phyloP scores from a whole-genome alignment of 768 basidiomycete species.

The Mycena floridula region DNA sequence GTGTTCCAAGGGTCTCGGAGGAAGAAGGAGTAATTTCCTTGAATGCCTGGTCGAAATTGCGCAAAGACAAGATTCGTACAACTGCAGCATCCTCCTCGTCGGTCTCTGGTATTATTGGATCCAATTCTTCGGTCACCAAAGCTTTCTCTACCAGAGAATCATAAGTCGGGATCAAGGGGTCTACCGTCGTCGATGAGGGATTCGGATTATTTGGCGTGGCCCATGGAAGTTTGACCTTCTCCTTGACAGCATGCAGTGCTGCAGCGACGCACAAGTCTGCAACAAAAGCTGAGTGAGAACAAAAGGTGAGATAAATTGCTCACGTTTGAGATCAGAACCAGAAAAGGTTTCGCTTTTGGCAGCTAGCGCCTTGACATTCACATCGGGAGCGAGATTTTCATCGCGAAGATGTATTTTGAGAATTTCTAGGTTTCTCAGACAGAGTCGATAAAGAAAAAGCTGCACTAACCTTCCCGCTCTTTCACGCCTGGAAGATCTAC shows the following conservation, averaged over 20 bases:
- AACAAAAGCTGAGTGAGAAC: slow-evolving; percentile 5
- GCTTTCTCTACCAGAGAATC: not conserved
- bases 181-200: slow-evolving; percentile 6
- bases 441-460: not conserved
- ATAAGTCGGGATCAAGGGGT: not conserved
- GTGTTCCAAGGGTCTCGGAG: slow-evolving; percentile 73
- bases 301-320: slow-evolving; percentile 20
- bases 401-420: slow-evolving; percentile 82
- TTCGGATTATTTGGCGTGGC: no score
- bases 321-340: slow-evolving; percentile 92
- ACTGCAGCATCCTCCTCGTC: slow-evolving; percentile 1
- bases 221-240: slow-evolving; percentile 80
- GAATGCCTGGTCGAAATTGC: slow-evolving; percentile 79
- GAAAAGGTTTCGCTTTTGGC: slow-evolving; percentile 82
- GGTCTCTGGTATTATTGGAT: not conserved
- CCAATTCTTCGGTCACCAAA: slow-evolving; percentile 2
- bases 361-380: slow-evolving; percentile 56
- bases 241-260: slow-evolving; percentile 88
- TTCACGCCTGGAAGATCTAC: slow-evolving; percentile 85
- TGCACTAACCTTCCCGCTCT: slow-evolving; percentile 69
- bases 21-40: slow-evolving; percentile 88
- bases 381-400: slow-evolving; percentile 60
- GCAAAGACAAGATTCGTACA: slow-evolving; percentile 38
- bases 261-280: slow-evolving; percentile 90
- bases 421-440: slow-evolving; percentile 51